Conservation (phyloP, 2,329 filamentous ascomycete species). For the Phialophora expanda region DNA sequence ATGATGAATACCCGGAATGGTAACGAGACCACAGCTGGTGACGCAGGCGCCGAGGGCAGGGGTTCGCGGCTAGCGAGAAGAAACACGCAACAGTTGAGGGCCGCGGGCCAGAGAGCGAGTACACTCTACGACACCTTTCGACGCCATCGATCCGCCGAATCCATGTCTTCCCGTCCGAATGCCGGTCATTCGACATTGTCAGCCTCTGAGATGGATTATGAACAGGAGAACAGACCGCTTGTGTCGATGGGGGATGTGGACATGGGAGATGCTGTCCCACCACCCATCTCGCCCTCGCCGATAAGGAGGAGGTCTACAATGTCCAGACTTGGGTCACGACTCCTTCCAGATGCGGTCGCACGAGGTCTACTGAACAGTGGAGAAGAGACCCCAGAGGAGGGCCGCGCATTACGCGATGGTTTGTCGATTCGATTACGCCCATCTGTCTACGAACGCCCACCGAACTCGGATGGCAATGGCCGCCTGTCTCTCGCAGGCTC, state of each 20-base stretch:
- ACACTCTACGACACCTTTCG: slow-evolving; percentile 39
- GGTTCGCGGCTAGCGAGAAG: slow-evolving; percentile 27
- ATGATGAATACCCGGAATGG: slow-evolving; percentile 18
- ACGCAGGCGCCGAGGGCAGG: slow-evolving; percentile 14
- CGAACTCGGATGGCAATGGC: slow-evolving; percentile 23
- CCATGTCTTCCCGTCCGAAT: slow-evolving; percentile 23
- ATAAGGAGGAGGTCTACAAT: slow-evolving; percentile 53
- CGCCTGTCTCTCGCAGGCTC: slow-evolving; percentile 33
- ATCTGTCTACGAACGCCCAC: slow-evolving; percentile 32
- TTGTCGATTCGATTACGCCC: slow-evolving; percentile 45
- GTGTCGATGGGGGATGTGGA: slow-evolving; percentile 44
- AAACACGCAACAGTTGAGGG: slow-evolving; percentile 27
- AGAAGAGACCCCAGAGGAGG: slow-evolving; percentile 54
- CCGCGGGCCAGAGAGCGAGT: slow-evolving; percentile 33
- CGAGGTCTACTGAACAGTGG: slow-evolving; percentile 52
- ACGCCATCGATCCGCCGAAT: slow-evolving; percentile 37
- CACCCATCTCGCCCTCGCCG: slow-evolving; percentile 39
- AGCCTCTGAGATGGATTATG: slow-evolving; percentile 44
- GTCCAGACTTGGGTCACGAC: slow-evolving; percentile 54
- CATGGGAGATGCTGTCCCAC: slow-evolving; percentile 38
- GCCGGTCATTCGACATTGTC: slow-evolving; percentile 21
- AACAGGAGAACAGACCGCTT: slow-evolving; percentile 47
- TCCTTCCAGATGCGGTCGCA: slow-evolving; percentile 54
- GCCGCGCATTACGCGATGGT: slow-evolving; percentile 52
- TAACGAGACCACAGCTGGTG: slow-evolving; percentile 10